phyloP scores from a whole-genome alignment of 345 rosid genomes.

The Camelina hispida region DNA sequence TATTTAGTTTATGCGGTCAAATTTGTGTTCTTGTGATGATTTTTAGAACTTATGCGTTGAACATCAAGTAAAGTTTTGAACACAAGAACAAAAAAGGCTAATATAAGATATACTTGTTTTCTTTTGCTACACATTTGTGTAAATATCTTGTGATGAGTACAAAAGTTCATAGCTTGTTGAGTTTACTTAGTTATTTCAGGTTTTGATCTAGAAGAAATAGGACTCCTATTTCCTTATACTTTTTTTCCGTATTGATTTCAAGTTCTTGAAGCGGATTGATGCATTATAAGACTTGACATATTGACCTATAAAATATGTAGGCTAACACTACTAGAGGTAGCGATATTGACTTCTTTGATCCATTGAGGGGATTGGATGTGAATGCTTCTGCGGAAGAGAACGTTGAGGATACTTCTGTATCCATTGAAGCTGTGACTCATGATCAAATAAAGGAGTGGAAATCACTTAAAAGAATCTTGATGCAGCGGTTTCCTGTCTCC shows the following conservation, averaged over 20 bases:
- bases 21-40: background rate
- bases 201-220: background rate
- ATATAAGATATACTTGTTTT: background rate
- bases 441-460: constrained; percentile 68
- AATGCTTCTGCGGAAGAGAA: constrained; percentile 43
- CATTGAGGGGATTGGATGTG: constrained; percentile 56
- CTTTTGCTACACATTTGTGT: background rate
- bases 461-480: constrained; percentile 73
- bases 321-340: constrained; percentile 39
- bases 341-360: constrained; percentile 68
- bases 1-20: background rate
- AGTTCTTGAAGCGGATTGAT: constrained; percentile 1
- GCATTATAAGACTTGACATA: constrained; percentile 6
- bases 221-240: background rate
- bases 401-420: constrained; percentile 40
- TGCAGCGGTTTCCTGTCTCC: constrained; percentile 88
- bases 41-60: background rate
- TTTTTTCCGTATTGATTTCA: background rate
- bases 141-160: background rate
- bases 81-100: background rate
- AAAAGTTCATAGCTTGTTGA: background rate
- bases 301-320: constrained; percentile 38
- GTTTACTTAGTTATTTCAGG: background rate
- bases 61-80: background rate
- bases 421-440: constrained; percentile 41